Percentiles rank a stretch among this genome's conserved stretches.
Evolutionary conservation across 192 early-diverging fungal species (phyloP).

Genomic region (Gaertneriomyces semiglobifer): DNA sequence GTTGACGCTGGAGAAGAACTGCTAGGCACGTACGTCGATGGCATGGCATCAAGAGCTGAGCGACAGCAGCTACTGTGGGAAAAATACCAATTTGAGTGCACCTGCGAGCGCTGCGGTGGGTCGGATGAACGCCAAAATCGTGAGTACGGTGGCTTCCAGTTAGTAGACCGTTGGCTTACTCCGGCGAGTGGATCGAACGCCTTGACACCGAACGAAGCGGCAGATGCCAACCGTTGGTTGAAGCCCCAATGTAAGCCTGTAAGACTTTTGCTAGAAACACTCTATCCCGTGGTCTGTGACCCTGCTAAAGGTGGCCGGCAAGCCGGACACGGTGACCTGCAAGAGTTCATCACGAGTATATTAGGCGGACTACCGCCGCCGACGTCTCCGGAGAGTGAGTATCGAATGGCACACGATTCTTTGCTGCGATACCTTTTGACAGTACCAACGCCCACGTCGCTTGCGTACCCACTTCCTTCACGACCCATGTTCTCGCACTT

Average conservation of each 20-base stretch:
- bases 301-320: no score
- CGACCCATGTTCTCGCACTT: slow-evolving; percentile 35
- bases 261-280: no score
- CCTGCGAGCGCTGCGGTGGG: slow-evolving; percentile 42
- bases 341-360: not conserved
- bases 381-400: not conserved
- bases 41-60: slow-evolving; percentile 28
- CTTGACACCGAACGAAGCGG: no score
- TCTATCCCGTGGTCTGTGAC: no score
- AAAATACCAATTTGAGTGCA: slow-evolving; percentile 52
- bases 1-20: slow-evolving; percentile 53
- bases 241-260: no score
- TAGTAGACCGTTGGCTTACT: not conserved
- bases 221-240: no score
- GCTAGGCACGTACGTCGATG: slow-evolving; percentile 60
- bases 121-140: not conserved
- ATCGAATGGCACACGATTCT: not conserved
- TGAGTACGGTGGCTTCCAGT: not conserved
- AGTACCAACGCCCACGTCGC: not conserved
- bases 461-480: slow-evolving; percentile 12
- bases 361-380: not conserved
- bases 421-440: slow-evolving; percentile 3
- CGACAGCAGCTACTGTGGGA: slow-evolving; percentile 33
- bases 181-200: not conserved
- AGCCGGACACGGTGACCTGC: no score